Evolutionary conservation across 257 asterid species (phyloP).

Genomic region (Lycium barbarum): DNA sequence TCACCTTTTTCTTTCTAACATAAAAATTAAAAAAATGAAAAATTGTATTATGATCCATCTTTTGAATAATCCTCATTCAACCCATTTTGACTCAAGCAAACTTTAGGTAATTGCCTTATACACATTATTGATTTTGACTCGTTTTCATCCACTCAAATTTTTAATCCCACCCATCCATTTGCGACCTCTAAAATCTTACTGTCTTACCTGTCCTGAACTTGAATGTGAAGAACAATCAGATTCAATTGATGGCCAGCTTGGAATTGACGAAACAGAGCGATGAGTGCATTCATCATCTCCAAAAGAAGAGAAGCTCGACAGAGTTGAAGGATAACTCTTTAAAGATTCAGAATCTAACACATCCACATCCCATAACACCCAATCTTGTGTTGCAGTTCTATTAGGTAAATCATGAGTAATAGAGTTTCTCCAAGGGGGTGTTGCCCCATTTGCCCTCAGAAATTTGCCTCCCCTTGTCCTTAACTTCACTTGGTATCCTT

Average conservation of each 20-base stretch:
- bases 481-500: conserved; percentile 52
- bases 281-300: conserved; percentile 29
- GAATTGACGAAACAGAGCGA: not conserved
- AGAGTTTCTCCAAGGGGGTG: conserved; percentile 75
- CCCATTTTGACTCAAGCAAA: not conserved
- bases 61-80: too few species aligned
- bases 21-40: too few species aligned
- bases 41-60: too few species aligned
- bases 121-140: not conserved
- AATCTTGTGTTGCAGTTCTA: conserved; percentile 65
- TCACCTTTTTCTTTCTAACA: too few species aligned
- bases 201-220: conserved; percentile 42
- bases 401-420: conserved; percentile 69
- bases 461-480: conserved; percentile 59
- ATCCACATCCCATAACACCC: conserved; percentile 70
- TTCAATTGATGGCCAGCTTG: conserved; percentile 41
- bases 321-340: conserved; percentile 39
- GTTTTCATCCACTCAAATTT: not conserved
- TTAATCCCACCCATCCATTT: not conserved
- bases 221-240: conserved; percentile 34
- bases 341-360: conserved; percentile 34
- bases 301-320: conserved; percentile 41
- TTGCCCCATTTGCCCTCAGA: conserved; percentile 66
- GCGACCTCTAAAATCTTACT: not conserved
- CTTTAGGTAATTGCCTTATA: not conserved